A percentile compares a stretch with the other conserved stretches of the same genome.
phyloP scores from a whole-genome alignment of 1,284 basidiomycete species.

The Sporisorium reilianum region DNA sequence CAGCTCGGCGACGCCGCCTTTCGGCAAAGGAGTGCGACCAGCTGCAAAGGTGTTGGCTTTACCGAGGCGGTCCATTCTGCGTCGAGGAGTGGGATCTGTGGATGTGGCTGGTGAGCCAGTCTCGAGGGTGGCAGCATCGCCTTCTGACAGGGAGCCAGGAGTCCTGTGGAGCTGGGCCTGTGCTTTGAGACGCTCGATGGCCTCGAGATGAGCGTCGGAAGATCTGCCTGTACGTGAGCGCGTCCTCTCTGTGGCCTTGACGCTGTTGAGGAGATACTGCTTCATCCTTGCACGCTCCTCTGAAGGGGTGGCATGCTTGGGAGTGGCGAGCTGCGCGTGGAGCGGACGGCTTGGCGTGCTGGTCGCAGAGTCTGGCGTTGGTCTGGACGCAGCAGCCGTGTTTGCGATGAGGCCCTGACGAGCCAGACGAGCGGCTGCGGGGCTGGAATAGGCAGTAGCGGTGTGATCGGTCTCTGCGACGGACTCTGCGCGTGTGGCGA shows the following conservation, averaged over 20 bases:
- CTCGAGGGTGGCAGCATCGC: conserved; percentile 16
- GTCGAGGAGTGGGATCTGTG: conserved; percentile 26
- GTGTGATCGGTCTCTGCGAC: conserved; percentile 34
- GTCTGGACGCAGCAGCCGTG: background rate
- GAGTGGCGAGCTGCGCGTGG: conserved; percentile 24
- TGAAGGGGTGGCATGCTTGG: conserved; percentile 23
- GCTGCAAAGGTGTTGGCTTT: conserved; percentile 50
- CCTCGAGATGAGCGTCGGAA: conserved; percentile 39
- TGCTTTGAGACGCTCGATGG: conserved; percentile 45
- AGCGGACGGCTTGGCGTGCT: conserved; percentile 37
- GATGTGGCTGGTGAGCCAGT: conserved; percentile 24
- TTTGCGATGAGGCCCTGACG: conserved; percentile 28
- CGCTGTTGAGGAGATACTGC: conserved; percentile 56
- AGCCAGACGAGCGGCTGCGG: conserved; percentile 44
- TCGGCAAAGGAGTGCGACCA: conserved; percentile 47
- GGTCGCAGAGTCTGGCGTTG: conserved; percentile 12
- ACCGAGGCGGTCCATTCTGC: conserved; percentile 49
- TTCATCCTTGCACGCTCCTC: conserved; percentile 49
- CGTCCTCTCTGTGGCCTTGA: conserved; percentile 38
- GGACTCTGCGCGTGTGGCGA: conserved; percentile 16
- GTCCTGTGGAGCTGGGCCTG: conserved; percentile 38
- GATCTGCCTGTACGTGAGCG: conserved; percentile 22
- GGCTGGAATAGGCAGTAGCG: conserved; percentile 47
- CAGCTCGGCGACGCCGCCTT: conserved; percentile 42
- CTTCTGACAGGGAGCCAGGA: conserved; percentile 32